These are phyloP conservation scores for Gossypium rotundifolium DNA, from an alignment of 345 rosid genomes.

Conservation along the genomic window DNA sequence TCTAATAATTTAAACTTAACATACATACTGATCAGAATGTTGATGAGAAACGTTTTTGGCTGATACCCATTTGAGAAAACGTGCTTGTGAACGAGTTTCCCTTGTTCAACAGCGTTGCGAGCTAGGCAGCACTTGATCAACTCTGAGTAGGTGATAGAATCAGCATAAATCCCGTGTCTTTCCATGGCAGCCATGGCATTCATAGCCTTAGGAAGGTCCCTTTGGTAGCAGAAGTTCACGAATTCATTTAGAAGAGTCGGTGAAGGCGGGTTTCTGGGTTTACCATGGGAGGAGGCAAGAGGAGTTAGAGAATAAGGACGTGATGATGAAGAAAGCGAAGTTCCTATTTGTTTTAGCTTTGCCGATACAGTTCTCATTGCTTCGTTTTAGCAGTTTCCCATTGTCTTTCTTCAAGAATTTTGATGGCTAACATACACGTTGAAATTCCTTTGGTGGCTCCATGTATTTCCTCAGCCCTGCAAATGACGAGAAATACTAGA, in stretches of 20 bases:
- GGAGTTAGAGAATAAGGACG: constrained; percentile 15
- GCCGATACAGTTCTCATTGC: constrained; percentile 10
- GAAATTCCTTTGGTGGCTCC: background rate
- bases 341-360: constrained; percentile 4
- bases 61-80: constrained; percentile 25
- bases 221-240: constrained; percentile 35
- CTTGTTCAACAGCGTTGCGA: constrained; percentile 33
- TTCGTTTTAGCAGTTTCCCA: background rate
- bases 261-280: background rate
- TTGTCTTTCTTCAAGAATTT: background rate
- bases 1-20: constrained; percentile 33
- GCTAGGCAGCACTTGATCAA: constrained; percentile 48
- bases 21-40: constrained; percentile 35
- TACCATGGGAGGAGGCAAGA: background rate
- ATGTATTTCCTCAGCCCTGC: background rate
- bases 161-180: constrained; percentile 31
- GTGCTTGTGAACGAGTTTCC: constrained; percentile 21
- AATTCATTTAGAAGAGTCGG: constrained; percentile 36
- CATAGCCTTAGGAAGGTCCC: constrained; percentile 48
- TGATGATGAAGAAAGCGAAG: background rate
- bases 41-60: constrained; percentile 39
- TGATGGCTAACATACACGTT: no score
- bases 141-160: constrained; percentile 37
- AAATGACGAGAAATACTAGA: background rate
- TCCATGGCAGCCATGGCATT: constrained; percentile 39